These are phyloP conservation scores for Linnemannia zychae DNA, from an alignment of 192 early-diverging fungal species.

Conservation along the genomic window DNA sequence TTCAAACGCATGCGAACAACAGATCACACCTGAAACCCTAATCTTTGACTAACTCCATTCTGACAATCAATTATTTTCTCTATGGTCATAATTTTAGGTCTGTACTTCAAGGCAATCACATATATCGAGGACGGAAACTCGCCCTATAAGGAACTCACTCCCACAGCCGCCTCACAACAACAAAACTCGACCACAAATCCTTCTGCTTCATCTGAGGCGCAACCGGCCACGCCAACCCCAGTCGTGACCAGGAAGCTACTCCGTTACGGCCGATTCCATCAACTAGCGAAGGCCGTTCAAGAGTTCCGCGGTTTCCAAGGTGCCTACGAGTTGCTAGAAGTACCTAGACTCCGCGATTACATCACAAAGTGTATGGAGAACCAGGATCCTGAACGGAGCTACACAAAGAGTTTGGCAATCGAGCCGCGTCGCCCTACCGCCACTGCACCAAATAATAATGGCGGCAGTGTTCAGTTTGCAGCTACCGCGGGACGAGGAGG, in stretches of 20 bases:
- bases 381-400: constrained; percentile 42
- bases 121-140: constrained; percentile 56
- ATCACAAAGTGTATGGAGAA: constrained; percentile 50
- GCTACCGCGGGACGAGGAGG: not conserved
- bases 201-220: not conserved
- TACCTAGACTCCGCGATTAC: constrained; percentile 51
- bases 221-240: constrained; percentile 22
- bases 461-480: not conserved
- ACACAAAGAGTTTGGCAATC: constrained; percentile 42
- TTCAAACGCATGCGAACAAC: too few relatives aligned
- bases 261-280: constrained; percentile 43
- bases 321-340: constrained; percentile 52
- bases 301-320: constrained; percentile 45
- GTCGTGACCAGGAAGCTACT: constrained; percentile 25
- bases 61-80: not conserved
- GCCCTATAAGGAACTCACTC: constrained; percentile 32
- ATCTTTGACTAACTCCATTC: too few relatives aligned
- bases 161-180: not conserved
- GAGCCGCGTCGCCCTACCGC: constrained; percentile 46
- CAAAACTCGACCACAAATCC: not conserved
- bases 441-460: not conserved
- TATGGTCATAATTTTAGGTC: constrained; percentile 5
- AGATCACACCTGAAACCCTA: too few relatives aligned
- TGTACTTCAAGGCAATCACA: constrained; percentile 37
- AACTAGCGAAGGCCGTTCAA: constrained; percentile 37